Base-by-base conservation (phyloP, 2,329 filamentous ascomycete genomes). In the Aspergillus pseudoterreus region DNA sequence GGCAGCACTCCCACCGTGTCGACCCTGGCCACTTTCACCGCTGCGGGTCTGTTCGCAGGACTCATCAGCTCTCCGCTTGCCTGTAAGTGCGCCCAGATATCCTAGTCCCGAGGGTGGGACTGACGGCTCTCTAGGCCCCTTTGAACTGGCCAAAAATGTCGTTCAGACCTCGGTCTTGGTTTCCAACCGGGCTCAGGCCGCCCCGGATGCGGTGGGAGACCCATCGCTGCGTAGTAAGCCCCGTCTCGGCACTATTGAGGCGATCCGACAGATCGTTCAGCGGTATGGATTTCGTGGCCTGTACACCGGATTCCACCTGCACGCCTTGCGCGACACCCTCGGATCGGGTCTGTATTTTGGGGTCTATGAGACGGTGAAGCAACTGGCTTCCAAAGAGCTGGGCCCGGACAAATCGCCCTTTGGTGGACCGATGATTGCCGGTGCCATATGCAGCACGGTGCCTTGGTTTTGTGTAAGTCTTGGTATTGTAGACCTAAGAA, bases 141-240 rank as follows among this genome's bases (percentile, higher is more conserved):
- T 77, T 47, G 75, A 77, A 62, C 60, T 76, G 32, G 71, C 75
- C 45, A 77, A 77, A 58, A 77, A 77, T 51, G 75, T 76, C 4
- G 73, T 76, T 14, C 75, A 77, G 57, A 75, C 75, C 8, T 77
- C 75, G 1, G 74, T 77, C 32, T 60, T 77, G 43, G 72, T 77
- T 54, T 69, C 72, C 8, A 69, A 74, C 36, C 65, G 71, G 30
- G 64, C 70, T 33, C 66, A 68, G 55, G 72, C 70, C 6, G 64
- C 68, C 6, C 63, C 68, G 0, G 66, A 66, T 47, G 70, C 67
- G 3, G 61, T 63, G 27, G 59, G 60, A 17, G 65, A 73, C 49
- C 63, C 61, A 19, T 63, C 64, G 4, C 55, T 74, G 43, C 71
- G 71, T 19, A 58, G 56, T 51, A 65, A 69, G 45, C 72, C 71